phyloP scores from a whole-genome alignment of 306 rosid species.

The Hippophae gyantsensis region DNA sequence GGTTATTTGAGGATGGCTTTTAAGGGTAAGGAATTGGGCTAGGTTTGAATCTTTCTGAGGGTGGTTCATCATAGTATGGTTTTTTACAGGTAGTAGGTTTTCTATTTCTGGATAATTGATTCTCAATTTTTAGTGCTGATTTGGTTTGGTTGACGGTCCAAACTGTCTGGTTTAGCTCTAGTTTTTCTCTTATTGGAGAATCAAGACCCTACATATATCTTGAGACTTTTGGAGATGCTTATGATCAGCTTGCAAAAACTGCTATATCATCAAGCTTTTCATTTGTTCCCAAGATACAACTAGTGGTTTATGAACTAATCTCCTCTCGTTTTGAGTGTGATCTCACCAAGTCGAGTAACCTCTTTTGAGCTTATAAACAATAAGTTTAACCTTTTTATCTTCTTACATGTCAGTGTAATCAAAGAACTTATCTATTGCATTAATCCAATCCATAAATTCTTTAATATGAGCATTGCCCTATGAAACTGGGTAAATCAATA shows the following conservation, averaged over 20 bases:
- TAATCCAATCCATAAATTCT: not conserved
- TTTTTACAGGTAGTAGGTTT: too few relatives aligned
- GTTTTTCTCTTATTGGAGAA: too few relatives aligned
- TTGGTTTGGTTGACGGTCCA: too few relatives aligned
- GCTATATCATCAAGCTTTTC: too few relatives aligned
- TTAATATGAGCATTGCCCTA: not conserved
- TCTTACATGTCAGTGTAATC: not conserved
- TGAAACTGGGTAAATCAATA: not conserved
- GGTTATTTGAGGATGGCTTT: too few relatives aligned
- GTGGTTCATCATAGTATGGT: too few relatives aligned
- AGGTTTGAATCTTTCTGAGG: too few relatives aligned
- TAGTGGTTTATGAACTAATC: not conserved
- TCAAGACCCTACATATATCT: not conserved
- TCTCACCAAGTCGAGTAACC: not conserved
- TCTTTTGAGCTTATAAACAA: not conserved
- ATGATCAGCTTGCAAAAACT: not conserved
- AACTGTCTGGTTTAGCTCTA: too few relatives aligned
- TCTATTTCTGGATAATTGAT: too few relatives aligned
- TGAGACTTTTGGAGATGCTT: not conserved
- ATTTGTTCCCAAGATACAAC: not conserved
- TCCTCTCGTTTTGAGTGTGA: not conserved
- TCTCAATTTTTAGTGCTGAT: too few relatives aligned
- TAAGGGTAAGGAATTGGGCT: too few relatives aligned
- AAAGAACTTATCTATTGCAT: not conserved
- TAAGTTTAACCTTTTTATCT: not conserved